Conservation (phyloP, 2,329 filamentous ascomycete species). For the Colletotrichum spinosum region DNA sequence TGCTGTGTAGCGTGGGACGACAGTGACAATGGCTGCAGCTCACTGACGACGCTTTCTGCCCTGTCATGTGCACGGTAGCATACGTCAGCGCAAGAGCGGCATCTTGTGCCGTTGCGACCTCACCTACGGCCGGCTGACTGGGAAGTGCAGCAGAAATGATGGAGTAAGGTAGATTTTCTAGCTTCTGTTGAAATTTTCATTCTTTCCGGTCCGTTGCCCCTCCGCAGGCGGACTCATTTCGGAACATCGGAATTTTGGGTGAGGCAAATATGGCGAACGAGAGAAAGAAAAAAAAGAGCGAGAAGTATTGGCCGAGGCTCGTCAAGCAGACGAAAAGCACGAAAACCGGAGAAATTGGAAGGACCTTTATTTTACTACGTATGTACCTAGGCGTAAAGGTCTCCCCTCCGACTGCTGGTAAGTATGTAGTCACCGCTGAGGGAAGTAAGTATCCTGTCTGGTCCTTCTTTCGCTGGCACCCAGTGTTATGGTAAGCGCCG, state of each 20-base stretch:
- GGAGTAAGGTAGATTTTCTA: neutral
- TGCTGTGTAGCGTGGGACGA: conserved; percentile 11
- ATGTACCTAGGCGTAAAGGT: too few relatives aligned
- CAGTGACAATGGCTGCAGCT: neutral
- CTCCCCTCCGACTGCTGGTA: neutral
- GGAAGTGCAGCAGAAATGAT: neutral
- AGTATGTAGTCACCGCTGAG: neutral
- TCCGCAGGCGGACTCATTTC: conserved; percentile 24
- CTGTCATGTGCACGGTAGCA: too few relatives aligned
- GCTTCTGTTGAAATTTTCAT: conserved; percentile 1
- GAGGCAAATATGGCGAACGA: conserved; percentile 8
- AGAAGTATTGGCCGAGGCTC: neutral
- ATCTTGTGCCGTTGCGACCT: too few relatives aligned
- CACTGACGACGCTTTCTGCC: too few relatives aligned
- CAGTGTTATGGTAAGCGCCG: conserved; percentile 33
- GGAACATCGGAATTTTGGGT: conserved; percentile 6
- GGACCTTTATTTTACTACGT: too few relatives aligned
- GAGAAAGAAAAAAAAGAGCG: neutral
- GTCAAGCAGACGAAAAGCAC: neutral
- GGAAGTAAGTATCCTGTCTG: neutral
- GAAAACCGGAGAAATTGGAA: conserved; percentile 5
- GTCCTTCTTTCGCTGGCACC: conserved; percentile 27
- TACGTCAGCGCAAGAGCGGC: too few relatives aligned
- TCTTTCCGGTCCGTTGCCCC: conserved; percentile 9
- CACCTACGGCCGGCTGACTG: too few relatives aligned